Percentiles rank a stretch among this genome's conserved stretches.
Conservation (phyloP, 2,329 filamentous ascomycete genomes). For the Nothophoma quercina region DNA sequence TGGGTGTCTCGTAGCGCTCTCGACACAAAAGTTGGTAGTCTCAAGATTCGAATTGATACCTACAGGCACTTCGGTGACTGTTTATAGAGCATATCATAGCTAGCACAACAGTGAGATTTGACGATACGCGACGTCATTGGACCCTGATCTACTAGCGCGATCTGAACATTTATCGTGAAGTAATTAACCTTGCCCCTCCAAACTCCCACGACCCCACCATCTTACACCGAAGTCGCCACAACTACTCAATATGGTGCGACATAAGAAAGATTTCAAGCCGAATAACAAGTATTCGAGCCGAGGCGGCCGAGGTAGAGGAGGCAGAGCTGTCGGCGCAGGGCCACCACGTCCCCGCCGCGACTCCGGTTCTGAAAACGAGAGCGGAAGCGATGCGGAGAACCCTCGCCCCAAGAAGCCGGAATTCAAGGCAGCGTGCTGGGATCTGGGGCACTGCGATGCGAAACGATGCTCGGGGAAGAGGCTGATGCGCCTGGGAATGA, state of each 20-base stretch:
- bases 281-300: constrained; percentile 72
- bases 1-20: constrained; percentile 71
- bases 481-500: constrained; percentile 88
- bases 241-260: constrained; percentile 76
- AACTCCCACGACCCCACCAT: constrained; percentile 7
- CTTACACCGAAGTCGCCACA: not conserved
- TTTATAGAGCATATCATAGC: no score
- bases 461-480: constrained; percentile 96
- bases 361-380: constrained; percentile 32
- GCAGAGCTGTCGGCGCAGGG: constrained; percentile 61
- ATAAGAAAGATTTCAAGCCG: constrained; percentile 86
- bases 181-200: constrained; percentile 32
- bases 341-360: constrained; percentile 54
- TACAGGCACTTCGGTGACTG: not conserved
- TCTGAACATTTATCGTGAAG: constrained; percentile 31
- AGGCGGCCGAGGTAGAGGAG: constrained; percentile 19
- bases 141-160: constrained; percentile 21
- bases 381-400: constrained; percentile 32
- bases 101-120: no score
- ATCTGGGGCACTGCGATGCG: constrained; percentile 95
- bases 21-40: constrained; percentile 9
- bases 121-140: constrained; percentile 20
- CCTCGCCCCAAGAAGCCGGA: constrained; percentile 54
- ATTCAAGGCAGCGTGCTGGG: constrained; percentile 98
- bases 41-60: constrained; percentile 4